Conservation (phyloP, 805 yeast genomes). For the Candida peoriensis region DNA sequence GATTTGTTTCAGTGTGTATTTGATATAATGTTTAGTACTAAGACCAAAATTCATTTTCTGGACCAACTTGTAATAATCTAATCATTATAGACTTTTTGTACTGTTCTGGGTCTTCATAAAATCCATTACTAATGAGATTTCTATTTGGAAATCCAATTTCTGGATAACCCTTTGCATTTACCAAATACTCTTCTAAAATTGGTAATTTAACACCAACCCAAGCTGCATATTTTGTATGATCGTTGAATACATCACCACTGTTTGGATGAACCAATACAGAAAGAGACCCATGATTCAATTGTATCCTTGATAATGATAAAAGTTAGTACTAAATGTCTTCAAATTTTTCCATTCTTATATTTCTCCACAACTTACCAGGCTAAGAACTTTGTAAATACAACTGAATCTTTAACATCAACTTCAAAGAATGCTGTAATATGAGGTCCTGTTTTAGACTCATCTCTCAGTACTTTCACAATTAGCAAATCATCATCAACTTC, state of each 20-base stretch:
- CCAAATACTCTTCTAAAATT: conserved; percentile 9
- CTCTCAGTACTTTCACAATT: conserved; percentile 9
- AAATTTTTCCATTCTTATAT: no score
- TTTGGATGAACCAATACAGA: conserved; percentile 51
- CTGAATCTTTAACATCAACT: conserved; percentile 40
- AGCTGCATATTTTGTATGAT: conserved; percentile 45
- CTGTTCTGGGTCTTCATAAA: conserved; percentile 8
- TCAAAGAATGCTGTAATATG: conserved; percentile 53
- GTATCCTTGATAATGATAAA: conserved; percentile 24
- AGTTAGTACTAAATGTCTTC: neutral
- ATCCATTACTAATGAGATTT: conserved; percentile 7
- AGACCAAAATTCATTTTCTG: conserved; percentile 6
- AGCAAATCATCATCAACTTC: conserved; percentile 28
- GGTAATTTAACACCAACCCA: conserved; percentile 45
- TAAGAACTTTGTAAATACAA: conserved; percentile 35
- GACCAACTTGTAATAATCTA: conserved; percentile 9
- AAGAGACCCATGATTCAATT: conserved; percentile 42
- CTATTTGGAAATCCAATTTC: conserved; percentile 11
- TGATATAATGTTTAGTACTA: neutral
- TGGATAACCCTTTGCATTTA: conserved; percentile 5
- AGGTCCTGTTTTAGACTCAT: conserved; percentile 26
- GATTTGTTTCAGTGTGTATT: neutral
- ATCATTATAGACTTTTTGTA: conserved; percentile 10
- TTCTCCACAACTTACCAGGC: conserved; percentile 34
- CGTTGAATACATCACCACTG: conserved; percentile 33